phyloP scores from a whole-genome alignment of 2,329 filamentous ascomycete species.

The Colletotrichum plurivorum region DNA sequence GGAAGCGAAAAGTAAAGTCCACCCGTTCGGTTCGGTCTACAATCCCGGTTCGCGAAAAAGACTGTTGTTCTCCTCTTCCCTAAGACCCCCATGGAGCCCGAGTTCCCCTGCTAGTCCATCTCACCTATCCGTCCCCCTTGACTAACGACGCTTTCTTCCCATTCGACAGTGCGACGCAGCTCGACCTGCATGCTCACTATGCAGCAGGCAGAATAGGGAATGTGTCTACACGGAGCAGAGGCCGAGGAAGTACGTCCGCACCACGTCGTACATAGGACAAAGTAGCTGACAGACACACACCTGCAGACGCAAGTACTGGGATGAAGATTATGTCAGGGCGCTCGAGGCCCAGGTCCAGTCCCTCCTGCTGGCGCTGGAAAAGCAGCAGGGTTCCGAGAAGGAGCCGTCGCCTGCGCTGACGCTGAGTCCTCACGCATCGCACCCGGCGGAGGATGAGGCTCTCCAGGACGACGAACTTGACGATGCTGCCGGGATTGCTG shows the following conservation, averaged over 20 bases:
- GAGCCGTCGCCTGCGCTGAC: slow-evolving; percentile 18
- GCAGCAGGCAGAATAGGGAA: slow-evolving; percentile 37
- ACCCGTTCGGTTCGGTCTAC: not conserved
- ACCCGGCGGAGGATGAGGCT: slow-evolving; percentile 5
- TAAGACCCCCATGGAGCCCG: slow-evolving; percentile 1
- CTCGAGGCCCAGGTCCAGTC: slow-evolving; percentile 41
- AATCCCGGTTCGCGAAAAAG: not conserved
- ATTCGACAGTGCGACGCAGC: slow-evolving; percentile 39
- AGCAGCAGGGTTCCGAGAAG: slow-evolving; percentile 20
- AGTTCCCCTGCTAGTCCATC: slow-evolving; percentile 1
- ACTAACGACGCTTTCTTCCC: slow-evolving; percentile 6
- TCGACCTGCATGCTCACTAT: slow-evolving; percentile 40
- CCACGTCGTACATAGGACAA: not conserved
- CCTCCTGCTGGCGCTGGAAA: slow-evolving; percentile 37
- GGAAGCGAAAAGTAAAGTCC: slow-evolving; percentile 36
- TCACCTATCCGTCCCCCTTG: not conserved
- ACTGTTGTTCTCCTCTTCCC: not conserved
- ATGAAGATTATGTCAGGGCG: slow-evolving; percentile 42
- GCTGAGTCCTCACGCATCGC: slow-evolving; percentile 10
- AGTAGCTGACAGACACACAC: not conserved
- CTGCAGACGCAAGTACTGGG: slow-evolving; percentile 41
- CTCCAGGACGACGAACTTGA: not conserved
- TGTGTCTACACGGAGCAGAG: slow-evolving; percentile 37
- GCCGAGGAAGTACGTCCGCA: slow-evolving; percentile 27
- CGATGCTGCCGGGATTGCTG: not conserved